Evolutionary conservation across 2,329 filamentous ascomycete species (phyloP), one percentile per base, ranked within the genome.

Genomic region (Xylaria hypoxylon): DNA sequence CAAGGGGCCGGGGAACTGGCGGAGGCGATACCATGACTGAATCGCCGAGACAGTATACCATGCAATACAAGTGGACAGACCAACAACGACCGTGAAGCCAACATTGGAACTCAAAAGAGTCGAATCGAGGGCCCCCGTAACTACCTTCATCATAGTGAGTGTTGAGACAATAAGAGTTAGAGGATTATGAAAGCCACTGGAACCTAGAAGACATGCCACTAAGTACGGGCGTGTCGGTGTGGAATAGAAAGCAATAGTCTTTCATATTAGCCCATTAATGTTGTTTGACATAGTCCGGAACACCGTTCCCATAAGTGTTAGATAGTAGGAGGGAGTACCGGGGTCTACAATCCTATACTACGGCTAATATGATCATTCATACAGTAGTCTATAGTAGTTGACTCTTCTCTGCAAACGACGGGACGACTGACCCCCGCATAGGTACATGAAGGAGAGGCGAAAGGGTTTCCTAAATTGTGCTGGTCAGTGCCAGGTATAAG

Each of bases 1-100:
- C 5, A 55, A 44, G 3, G 76, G 76, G 5, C 74, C 76, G 1
- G 74, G 71, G 26, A 77, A 72, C 24, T 73, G 70, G 15, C 73
- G 66, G 17, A 77, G 72, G 3, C 71, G 73, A 26, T 71, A 47
- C 73, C 75, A 76, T 59, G 70, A 65, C 59, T 56, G 31, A 2
- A 64, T 28, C 19, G 70, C 62, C 10, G 63, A 63, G 48, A 68
- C 22, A 17, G 24, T 24, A 52, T 72, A 71, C 69, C 70, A 74
- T 42, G 62, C 3, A 11, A 67, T 11, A 38, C 19, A 65, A 22
- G 50, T 58, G n/a, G 45, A 45, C 10, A 70, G 13, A n/a, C 59
- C 19, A 8, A 50, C 26, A 33, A 63, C 19, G 40, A 33, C 35
- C 5, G 19, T 11, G 15, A 51, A 26, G 55, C 50, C 19, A 45